Percentiles rank a stretch among this genome's conserved stretches.
Conservation (phyloP, 1,284 basidiomycete species). For the Apiotrichum gracile region DNA sequence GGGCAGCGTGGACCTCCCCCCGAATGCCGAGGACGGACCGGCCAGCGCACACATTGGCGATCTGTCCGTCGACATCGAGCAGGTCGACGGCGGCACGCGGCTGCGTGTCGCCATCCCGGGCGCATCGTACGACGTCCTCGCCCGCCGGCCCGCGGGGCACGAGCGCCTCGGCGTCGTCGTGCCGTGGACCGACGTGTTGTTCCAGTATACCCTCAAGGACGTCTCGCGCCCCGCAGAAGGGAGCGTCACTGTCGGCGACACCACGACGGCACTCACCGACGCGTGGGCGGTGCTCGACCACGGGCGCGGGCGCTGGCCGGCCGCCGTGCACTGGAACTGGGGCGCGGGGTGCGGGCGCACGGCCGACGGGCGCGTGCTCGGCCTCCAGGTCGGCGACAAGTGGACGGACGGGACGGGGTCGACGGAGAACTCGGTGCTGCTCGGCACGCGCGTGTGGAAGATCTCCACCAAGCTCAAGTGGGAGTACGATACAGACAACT, state of each 20-base stretch:
- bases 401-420: conserved; percentile 12
- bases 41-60: neutral
- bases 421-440: conserved; percentile 9
- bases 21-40: conserved; percentile 5
- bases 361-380: conserved; percentile 3
- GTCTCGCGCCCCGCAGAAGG: conserved; percentile 5
- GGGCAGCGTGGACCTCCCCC: neutral
- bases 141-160: conserved; percentile 1
- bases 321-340: conserved; percentile 11
- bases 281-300: conserved; percentile 12
- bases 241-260: neutral
- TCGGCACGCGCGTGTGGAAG: conserved; percentile 7
- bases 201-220: conserved; percentile 15
- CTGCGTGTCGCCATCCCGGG: neutral
- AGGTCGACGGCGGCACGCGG: conserved; percentile 8
- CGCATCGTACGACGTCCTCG: conserved; percentile 5
- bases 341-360: conserved; percentile 3
- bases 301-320: conserved; percentile 8
- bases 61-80: conserved; percentile 4
- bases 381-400: conserved; percentile 10
- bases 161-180: conserved; percentile 11
- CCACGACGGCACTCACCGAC: neutral
- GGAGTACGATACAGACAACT: conserved; percentile 8
- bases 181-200: conserved; percentile 8
- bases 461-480: conserved; percentile 8